phyloP scores from a whole-genome alignment of 176 grass and related monocot species.

The Ampelocalamus luodianensis region DNA sequence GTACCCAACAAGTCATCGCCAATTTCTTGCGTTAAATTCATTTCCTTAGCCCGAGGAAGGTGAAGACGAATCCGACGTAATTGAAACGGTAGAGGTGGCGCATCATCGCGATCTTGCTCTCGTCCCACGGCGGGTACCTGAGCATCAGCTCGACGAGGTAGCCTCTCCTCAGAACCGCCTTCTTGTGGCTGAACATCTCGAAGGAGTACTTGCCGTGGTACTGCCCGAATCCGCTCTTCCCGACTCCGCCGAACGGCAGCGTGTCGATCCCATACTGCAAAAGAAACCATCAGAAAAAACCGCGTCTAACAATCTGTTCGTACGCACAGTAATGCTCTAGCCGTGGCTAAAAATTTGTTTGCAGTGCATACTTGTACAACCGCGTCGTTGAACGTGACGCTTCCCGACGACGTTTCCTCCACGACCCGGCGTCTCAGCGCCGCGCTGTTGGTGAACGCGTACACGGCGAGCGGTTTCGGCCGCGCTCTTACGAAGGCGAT shows the following conservation, averaged over 20 bases:
- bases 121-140: constrained; percentile 84
- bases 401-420: constrained; percentile 85
- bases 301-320: background rate
- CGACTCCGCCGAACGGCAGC: constrained; percentile 87
- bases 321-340: background rate
- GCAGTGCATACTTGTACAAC: constrained; percentile 58
- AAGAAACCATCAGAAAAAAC: background rate
- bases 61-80: constrained; percentile 64
- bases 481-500: constrained; percentile 63
- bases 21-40: background rate
- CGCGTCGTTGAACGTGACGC: constrained; percentile 81
- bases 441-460: constrained; percentile 73
- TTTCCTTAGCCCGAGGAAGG: constrained; percentile 65
- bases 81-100: constrained; percentile 62
- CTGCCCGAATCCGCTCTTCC: constrained; percentile 80
- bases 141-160: constrained; percentile 67
- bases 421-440: constrained; percentile 53
- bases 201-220: constrained; percentile 97
- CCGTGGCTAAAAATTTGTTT: background rate
- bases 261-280: constrained; percentile 65
- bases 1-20: background rate
- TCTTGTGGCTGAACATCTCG: constrained; percentile 90
- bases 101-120: constrained; percentile 68
- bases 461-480: constrained; percentile 81
- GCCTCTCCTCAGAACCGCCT: constrained; percentile 66